Percentiles rank a stretch among this genome's conserved stretches.
Evolutionary conservation across 2,329 filamentous ascomycete genomes (phyloP).

Genomic region (Macrophomina pseudophaseolina): DNA sequence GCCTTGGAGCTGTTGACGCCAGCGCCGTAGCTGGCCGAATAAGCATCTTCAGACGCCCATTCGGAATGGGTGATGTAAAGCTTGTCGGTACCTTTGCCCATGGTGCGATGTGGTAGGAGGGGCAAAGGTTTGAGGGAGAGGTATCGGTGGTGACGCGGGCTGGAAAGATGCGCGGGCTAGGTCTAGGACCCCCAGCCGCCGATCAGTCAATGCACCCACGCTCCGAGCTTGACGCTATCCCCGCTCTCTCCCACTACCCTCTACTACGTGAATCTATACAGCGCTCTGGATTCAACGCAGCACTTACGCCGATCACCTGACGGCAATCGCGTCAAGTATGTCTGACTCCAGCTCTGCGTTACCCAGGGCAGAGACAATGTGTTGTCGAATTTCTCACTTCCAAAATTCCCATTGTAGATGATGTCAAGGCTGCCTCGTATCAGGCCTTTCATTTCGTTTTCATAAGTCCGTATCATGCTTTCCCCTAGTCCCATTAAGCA

Average conservation of each 20-base stretch:
- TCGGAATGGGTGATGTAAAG: conserved; percentile 89
- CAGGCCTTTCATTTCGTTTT: conserved; percentile 20
- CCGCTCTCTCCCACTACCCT: not conserved
- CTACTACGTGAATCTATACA: not conserved
- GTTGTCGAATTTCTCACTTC: not conserved
- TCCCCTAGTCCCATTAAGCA: not conserved
- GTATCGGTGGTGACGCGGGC: not conserved
- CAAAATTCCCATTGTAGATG: not conserved
- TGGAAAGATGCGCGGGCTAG: not conserved
- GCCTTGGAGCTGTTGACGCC: conserved; percentile 62
- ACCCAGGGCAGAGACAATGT: no score
- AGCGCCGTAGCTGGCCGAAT: conserved; percentile 77
- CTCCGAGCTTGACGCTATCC: not conserved
- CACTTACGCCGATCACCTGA: no score
- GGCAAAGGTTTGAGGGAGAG: not conserved
- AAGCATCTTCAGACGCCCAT: conserved; percentile 91
- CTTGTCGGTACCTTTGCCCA: conserved; percentile 50
- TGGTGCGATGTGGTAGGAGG: conserved; percentile 26
- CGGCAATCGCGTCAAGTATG: no score
- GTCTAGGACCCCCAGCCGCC: not conserved
- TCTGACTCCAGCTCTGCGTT: not conserved
- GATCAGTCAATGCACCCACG: conserved; percentile 1
- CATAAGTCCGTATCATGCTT: conserved; percentile 18
- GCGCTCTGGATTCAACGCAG: no score
- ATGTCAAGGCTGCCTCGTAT: not conserved